Evolutionary conservation across 345 rosid species (phyloP).

Genomic region (Salix udensis): DNA sequence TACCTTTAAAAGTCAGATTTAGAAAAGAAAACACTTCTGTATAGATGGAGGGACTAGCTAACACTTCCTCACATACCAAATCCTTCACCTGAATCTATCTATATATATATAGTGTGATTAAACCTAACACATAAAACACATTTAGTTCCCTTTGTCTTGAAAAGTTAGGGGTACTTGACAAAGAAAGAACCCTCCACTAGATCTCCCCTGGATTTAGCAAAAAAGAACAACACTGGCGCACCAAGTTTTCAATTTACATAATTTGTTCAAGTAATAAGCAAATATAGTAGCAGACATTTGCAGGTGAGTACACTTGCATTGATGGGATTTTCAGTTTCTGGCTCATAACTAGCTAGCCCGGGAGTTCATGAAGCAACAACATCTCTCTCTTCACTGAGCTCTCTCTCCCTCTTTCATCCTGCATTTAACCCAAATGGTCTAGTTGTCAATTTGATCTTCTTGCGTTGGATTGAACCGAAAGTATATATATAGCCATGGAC

Average conservation of each 20-base stretch:
- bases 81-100: too few relatives aligned
- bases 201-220: conserved; percentile 12
- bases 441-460: too few relatives aligned
- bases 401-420: too few relatives aligned
- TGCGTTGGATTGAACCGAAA: too few relatives aligned
- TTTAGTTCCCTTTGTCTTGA: conserved; percentile 18
- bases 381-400: too few relatives aligned
- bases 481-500: too few relatives aligned
- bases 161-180: conserved; percentile 10
- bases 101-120: too few relatives aligned
- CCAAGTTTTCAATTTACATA: conserved; percentile 17
- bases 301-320: conserved; percentile 15
- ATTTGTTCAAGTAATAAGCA: conserved; percentile 19
- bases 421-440: not conserved
- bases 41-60: too few relatives aligned
- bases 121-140: not conserved
- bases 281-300: conserved; percentile 22
- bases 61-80: too few relatives aligned
- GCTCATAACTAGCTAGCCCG: not conserved
- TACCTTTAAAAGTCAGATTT: too few relatives aligned
- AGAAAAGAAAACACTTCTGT: too few relatives aligned
- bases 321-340: conserved; percentile 13
- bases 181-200: conserved; percentile 3
- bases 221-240: not conserved
- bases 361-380: not conserved